phyloP scores from a whole-genome alignment of 768 basidiomycete genomes.

The Tulasnella calospora region DNA sequence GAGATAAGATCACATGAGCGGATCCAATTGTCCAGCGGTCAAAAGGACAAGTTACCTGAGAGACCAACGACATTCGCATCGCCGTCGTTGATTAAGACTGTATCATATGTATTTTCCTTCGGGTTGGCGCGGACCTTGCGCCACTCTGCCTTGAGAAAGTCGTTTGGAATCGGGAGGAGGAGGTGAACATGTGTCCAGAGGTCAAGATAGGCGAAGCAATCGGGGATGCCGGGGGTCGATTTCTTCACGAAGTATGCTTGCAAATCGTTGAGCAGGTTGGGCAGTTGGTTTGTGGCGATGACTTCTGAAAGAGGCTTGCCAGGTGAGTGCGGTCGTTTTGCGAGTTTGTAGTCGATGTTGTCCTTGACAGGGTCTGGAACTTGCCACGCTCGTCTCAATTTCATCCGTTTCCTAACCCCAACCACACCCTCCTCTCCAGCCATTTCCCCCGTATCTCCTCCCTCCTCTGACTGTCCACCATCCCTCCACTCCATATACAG shows the following conservation, averaged over 20 bases:
- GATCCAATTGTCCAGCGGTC: not conserved
- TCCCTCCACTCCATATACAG: not conserved
- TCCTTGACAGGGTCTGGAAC: slow-evolving; percentile 1
- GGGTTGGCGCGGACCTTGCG: not conserved
- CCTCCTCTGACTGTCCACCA: not conserved
- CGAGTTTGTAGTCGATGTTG: not conserved
- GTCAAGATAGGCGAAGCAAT: not conserved
- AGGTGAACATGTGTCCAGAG: not conserved
- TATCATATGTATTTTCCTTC: not conserved
- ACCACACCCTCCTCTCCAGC: not conserved
- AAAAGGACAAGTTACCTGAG: not conserved
- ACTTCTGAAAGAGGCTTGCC: not conserved
- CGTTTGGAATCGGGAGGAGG: not conserved
- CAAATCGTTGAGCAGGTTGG: not conserved
- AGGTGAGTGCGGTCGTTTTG: not conserved
- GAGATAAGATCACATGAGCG: not conserved
- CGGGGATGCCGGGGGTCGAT: not conserved
- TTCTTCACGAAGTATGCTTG: not conserved
- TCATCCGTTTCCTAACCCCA: not conserved
- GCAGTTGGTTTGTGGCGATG: not conserved
- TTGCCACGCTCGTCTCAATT: not conserved
- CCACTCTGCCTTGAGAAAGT: not conserved
- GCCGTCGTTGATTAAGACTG: not conserved
- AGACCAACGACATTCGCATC: not conserved
- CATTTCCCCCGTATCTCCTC: not conserved